Evolutionary conservation across 768 basidiomycete genomes (phyloP).

Genomic region (Plicaturopsis crispa): DNA sequence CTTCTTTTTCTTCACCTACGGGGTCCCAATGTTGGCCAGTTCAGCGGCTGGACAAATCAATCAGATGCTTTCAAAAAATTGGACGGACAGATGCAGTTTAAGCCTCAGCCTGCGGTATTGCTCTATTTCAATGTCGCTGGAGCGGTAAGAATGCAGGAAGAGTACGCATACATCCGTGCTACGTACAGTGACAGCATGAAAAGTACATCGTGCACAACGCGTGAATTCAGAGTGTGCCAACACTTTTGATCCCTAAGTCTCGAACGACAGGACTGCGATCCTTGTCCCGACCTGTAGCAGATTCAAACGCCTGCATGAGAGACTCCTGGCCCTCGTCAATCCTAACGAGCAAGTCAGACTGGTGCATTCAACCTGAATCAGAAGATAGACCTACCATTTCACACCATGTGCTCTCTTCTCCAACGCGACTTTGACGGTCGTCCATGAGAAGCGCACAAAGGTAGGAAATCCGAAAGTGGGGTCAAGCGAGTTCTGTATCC

Average conservation of each 20-base stretch:
- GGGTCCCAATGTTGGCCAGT: too few species aligned
- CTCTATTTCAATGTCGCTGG: too few species aligned
- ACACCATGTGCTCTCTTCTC: slow-evolving; percentile 75
- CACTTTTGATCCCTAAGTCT: slow-evolving; percentile 67
- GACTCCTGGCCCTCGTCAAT: slow-evolving; percentile 77
- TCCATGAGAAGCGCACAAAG: slow-evolving; percentile 91
- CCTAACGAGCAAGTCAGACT: slow-evolving; percentile 48
- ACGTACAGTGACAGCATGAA: too few species aligned
- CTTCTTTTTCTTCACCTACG: too few species aligned
- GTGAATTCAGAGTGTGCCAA: slow-evolving; percentile 50
- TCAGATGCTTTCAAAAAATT: too few species aligned
- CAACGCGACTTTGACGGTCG: slow-evolving; percentile 78
- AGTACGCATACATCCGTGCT: too few species aligned
- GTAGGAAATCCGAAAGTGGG: slow-evolving; percentile 91
- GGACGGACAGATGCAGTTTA: too few species aligned
- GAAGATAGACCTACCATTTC: slow-evolving; percentile 56
- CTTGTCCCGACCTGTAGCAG: slow-evolving; percentile 64
- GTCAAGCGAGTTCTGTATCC: slow-evolving; percentile 70
- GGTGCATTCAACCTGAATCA: neutral
- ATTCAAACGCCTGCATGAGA: slow-evolving; percentile 68
- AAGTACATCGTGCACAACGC: too few species aligned
- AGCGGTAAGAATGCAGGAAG: too few species aligned
- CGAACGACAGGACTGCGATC: slow-evolving; percentile 64
- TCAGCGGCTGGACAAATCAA: too few species aligned
- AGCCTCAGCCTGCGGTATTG: too few species aligned